Base-by-base conservation (phyloP, 2,329 filamentous ascomycete species). In the Ophiostoma novo-ulmi region DNA sequence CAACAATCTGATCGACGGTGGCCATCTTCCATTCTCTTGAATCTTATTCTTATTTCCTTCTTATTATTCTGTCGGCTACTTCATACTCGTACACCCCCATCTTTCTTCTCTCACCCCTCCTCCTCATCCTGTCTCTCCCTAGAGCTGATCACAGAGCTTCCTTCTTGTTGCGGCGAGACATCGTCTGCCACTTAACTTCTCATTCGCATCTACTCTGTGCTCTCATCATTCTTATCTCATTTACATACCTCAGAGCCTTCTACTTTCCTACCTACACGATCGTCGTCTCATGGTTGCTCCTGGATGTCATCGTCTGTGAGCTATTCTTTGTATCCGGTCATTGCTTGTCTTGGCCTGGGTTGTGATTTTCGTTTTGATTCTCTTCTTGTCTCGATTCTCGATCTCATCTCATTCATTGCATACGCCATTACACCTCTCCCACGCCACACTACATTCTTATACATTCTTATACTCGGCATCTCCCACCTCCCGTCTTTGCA, bases 71-170 rank as follows among this genome's bases (percentile, higher is more conserved):
- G 31, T 31, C 26, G 14, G 26, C 41, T 44, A 44, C 41, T 44
- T 44, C 41, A 44, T 44, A 41, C 11, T 64, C 22, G 35, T 63
- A 20, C 66, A 20, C 26, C 66, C 52, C 65, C 61, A 70, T 36
- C 70, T 71, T 55, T 44, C 41, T 14, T 68, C 35, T 58, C 58
- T 63, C 58, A 63, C 58, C 58, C 58, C 58, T 67, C 20, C 36
- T 22, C 26, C 22, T 44, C 36, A 20, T 61, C 66, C 7, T 36
- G 10, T 58, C 26, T 8, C 55, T 41, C 31, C 41, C 69, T 35
- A 67, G 67, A 52, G 63, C 67, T 68, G 68, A 52, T 67, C 48
- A 22, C 63, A 55, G n/a, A 69, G 67, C 70, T 66, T 44, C 11
- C 61, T 35, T 38, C 61, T 61, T n/a, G 26, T 20, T 69, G 55